phyloP scores from a whole-genome alignment of 208 protist species.

The Herpetomonas muscarum region DNA sequence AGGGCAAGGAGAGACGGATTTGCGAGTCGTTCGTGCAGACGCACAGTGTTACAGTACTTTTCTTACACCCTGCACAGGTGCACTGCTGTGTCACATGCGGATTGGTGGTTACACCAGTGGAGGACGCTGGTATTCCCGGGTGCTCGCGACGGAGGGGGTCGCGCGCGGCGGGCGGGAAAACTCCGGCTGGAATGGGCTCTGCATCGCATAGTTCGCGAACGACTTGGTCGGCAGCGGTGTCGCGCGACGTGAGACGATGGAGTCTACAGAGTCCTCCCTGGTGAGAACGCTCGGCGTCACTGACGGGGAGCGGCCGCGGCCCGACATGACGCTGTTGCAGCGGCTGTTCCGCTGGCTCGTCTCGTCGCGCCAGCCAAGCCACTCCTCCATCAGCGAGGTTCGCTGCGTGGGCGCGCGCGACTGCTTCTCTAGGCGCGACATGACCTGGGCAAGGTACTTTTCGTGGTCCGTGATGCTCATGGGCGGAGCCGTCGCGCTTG shows the following conservation, averaged over 20 bases:
- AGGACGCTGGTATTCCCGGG: not conserved
- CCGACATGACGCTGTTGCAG: conserved; percentile 18
- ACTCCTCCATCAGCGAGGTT: conserved; percentile 67
- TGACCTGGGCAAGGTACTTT: conserved; percentile 37
- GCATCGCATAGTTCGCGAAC: conserved; percentile 24
- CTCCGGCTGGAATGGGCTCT: conserved; percentile 20
- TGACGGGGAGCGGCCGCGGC: conserved; percentile 16
- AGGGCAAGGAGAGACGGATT: too few species aligned
- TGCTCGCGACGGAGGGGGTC: not conserved
- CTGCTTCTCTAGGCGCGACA: conserved; percentile 27
- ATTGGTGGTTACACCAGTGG: too few species aligned
- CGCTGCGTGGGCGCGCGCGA: conserved; percentile 8
- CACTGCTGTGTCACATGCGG: too few species aligned
- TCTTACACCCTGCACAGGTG: too few species aligned
- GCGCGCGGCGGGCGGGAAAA: conserved; percentile 9
- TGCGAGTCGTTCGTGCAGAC: too few species aligned
- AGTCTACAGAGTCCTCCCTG: conserved; percentile 55
- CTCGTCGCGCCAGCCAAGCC: conserved; percentile 52
- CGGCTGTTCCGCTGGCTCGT: conserved; percentile 16
- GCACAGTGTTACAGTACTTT: too few species aligned
- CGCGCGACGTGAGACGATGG: conserved; percentile 51
- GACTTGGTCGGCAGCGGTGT: conserved; percentile 73
- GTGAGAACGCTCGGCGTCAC: conserved; percentile 33
- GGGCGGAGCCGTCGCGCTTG: not conserved
- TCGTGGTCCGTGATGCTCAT: conserved; percentile 23